Percentiles rank a stretch among this genome's conserved stretches.
Evolutionary conservation across 179 eudicot species (phyloP).

Genomic region (Heliamphora pulchella): DNA sequence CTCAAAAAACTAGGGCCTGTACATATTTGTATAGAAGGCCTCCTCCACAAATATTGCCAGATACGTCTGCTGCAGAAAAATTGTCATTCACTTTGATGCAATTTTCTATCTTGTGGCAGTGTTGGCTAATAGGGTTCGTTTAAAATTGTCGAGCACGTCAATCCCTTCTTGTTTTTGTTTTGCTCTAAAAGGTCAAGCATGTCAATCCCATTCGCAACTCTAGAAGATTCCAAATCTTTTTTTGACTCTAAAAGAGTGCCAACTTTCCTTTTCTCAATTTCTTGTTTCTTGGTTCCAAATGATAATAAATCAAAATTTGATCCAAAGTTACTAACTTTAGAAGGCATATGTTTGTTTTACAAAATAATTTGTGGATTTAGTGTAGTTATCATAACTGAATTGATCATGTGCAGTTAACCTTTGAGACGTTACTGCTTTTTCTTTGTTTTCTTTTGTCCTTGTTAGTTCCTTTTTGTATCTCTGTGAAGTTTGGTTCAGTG

Average conservation of each 20-base stretch:
- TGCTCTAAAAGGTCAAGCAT: too few species aligned
- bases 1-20: not conserved
- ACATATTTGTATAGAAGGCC: not conserved
- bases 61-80: not conserved
- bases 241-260: not conserved
- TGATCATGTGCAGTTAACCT: too few species aligned
- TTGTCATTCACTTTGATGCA: not conserved
- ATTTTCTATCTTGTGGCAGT: not conserved
- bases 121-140: too few species aligned
- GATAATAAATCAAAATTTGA: not conserved
- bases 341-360: too few species aligned
- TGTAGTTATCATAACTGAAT: too few species aligned
- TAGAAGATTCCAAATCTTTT: not conserved
- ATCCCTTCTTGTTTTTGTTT: too few species aligned
- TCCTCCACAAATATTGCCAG: not conserved
- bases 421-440: too few species aligned
- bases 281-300: not conserved
- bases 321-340: not conserved
- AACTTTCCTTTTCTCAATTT: not conserved
- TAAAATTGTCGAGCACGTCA: too few species aligned
- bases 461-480: too few species aligned
- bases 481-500: too few species aligned
- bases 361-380: too few species aligned
- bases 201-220: not conserved
- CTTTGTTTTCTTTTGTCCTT: too few species aligned